Evolutionary conservation across 2,329 filamentous ascomycete genomes (phyloP), one percentile per base, ranked within the genome.

Genomic region (Neonectria sp.): DNA sequence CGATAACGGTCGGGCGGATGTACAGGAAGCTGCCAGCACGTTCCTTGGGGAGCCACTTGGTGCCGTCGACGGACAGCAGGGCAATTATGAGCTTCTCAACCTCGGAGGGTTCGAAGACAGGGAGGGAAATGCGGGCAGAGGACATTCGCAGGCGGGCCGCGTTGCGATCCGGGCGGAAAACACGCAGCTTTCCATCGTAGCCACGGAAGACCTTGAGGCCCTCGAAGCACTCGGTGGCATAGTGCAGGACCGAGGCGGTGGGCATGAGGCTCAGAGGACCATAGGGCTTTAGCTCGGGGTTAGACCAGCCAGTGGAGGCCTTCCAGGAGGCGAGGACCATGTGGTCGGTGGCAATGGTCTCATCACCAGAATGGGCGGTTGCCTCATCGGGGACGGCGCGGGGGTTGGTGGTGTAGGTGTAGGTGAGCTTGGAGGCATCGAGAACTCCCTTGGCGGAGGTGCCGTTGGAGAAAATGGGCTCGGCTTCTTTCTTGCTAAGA

Each of bases 161-260:
- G 81, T 95, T 95, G 77, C 89, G 86, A 72, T 91, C 84, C 0
- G 93, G 91, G n/a, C 93, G 90, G 87, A 95, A 95, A 63, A 95
- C 84, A 66, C 93, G 91, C 62, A 95, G 86, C 75, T 88, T 88
- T 74, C 91, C 91, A 79, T 95, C 92, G 72, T 88, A 88, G 63
- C 94, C 94, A 57, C 94, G 91, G 86, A 94, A 97, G 58, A 90
- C 89, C 82, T 97, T 97, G 75, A 88, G 82, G 13, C 94, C 94
- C 82, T 97, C 94, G 83, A 97, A 97, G 81, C 94, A 97, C 82
- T 95, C 92, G 55, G 94, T 97, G 12, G 94, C 94, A 82, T 97
- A 97, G 86, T 97, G 94, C 67, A 97, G 87, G 68, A 91, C 90
- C 4, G 91, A 93, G 15, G 94, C 93, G 5, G 92, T 95, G 40